These are phyloP conservation scores for Diutina scorzettiae DNA, from an alignment of 1,139 yeast species.

Conservation along the genomic window DNA sequence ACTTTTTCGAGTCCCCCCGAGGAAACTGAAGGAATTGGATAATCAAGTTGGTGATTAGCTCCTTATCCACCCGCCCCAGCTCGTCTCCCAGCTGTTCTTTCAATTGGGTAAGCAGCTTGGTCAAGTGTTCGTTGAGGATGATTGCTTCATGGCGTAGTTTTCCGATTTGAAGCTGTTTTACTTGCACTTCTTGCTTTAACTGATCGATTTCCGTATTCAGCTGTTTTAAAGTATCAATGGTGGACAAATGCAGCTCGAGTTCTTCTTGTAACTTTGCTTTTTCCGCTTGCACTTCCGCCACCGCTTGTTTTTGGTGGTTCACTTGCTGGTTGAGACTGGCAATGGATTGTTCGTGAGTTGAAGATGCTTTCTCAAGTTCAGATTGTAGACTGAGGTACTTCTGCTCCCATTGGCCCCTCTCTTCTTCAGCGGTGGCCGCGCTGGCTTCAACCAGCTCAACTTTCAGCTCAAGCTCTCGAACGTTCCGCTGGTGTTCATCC, in stretches of 20 bases:
- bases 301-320: constrained; percentile 9
- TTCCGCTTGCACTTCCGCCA: constrained; percentile 9
- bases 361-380: constrained; percentile 12
- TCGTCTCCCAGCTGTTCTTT: constrained; percentile 63
- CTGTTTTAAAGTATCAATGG: constrained; percentile 6
- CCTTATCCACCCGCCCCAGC: constrained; percentile 68
- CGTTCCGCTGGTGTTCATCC: constrained; percentile 6
- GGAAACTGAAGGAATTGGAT: constrained; percentile 81
- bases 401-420: background rate
- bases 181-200: constrained; percentile 35
- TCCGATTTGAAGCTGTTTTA: constrained; percentile 72
- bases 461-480: constrained; percentile 12
- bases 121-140: constrained; percentile 85
- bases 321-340: constrained; percentile 8
- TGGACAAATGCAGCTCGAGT: constrained; percentile 1
- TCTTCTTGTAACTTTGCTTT: constrained; percentile 10
- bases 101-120: constrained; percentile 72
- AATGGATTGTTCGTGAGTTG: constrained; percentile 9
- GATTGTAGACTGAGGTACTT: constrained; percentile 6
- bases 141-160: constrained; percentile 92
- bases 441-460: constrained; percentile 8
- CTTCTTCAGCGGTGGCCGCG: constrained; percentile 1
- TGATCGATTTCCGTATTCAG: constrained; percentile 13
- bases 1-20: constrained; percentile 87
- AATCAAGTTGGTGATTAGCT: constrained; percentile 73